Evolutionary conservation across 2,329 filamentous ascomycete species (phyloP).

Genomic region (Xylaria sp.): DNA sequence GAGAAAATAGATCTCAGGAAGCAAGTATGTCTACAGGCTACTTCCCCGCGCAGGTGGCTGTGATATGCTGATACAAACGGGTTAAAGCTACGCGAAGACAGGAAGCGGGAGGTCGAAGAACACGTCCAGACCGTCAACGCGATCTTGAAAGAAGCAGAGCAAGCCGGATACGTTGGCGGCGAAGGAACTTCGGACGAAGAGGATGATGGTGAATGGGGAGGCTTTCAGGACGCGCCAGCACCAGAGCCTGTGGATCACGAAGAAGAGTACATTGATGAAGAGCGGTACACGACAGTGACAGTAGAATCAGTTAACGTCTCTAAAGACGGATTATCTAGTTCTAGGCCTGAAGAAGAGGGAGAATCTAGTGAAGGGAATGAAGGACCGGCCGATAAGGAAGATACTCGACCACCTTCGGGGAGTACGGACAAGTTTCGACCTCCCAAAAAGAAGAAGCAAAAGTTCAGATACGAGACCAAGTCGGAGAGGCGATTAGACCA

Average conservation of each 20-base stretch:
- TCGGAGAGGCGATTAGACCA: slow-evolving; percentile 75
- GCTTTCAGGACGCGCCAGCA: slow-evolving; percentile 58
- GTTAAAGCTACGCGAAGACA: slow-evolving; percentile 76
- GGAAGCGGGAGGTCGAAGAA: slow-evolving; percentile 77
- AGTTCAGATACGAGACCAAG: slow-evolving; percentile 92
- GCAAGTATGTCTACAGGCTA: slow-evolving; percentile 59
- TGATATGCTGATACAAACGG: slow-evolving; percentile 8
- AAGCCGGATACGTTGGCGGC: slow-evolving; percentile 45
- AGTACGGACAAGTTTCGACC: slow-evolving; percentile 57
- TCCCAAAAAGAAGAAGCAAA: slow-evolving; percentile 81
- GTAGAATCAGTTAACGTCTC: slow-evolving; percentile 86
- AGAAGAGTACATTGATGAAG: slow-evolving; percentile 95
- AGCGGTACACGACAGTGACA: slow-evolving; percentile 92
- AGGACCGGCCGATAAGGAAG: slow-evolving; percentile 41
- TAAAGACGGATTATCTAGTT: slow-evolving; percentile 66
- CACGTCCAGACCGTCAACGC: slow-evolving; percentile 79
- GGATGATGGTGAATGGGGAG: slow-evolving; percentile 60
- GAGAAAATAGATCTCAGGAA: slow-evolving; percentile 75
- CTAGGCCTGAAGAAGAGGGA: slow-evolving; percentile 50
- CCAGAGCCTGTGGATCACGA: slow-evolving; percentile 70
- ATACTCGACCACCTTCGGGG: slow-evolving; percentile 37
- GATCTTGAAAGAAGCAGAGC: slow-evolving; percentile 65
- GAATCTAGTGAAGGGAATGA: slow-evolving; percentile 40
- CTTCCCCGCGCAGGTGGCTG: background rate
- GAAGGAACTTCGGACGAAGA: slow-evolving; percentile 37